Evolutionary conservation across 1,284 basidiomycete genomes (phyloP).

Genomic region (Singerocomus inundabilis): DNA sequence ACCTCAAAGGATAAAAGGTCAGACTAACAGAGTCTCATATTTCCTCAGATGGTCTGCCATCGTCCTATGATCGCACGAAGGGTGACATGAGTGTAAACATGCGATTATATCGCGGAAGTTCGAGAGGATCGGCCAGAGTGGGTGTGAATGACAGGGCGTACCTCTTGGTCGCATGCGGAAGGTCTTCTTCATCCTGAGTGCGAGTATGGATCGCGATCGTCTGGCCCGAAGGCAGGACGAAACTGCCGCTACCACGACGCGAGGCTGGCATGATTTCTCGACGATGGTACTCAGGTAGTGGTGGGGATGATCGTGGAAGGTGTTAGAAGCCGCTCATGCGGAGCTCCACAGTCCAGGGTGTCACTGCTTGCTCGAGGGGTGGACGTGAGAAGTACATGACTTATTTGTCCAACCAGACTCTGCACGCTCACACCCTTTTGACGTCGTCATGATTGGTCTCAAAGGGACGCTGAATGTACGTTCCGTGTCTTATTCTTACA

Average conservation of each 20-base stretch:
- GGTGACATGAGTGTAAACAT: slow-evolving; percentile 7
- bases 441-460: slow-evolving; percentile 81
- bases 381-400: slow-evolving; percentile 23
- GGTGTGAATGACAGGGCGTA: slow-evolving; percentile 35
- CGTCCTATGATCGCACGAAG: slow-evolving; percentile 46
- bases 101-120: background rate
- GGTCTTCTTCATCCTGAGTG: slow-evolving; percentile 76
- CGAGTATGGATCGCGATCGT: slow-evolving; percentile 53
- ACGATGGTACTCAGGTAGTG: background rate
- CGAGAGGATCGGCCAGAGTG: background rate
- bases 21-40: slow-evolving; percentile 76
- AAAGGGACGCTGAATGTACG: slow-evolving; percentile 84
- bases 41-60: slow-evolving; percentile 90
- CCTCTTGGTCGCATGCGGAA: slow-evolving; percentile 88
- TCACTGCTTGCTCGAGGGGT: background rate
- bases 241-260: slow-evolving; percentile 71
- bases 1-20: background rate
- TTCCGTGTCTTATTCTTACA: slow-evolving; percentile 9
- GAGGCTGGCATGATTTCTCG: slow-evolving; percentile 54
- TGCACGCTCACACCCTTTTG: background rate
- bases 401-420: slow-evolving; percentile 12
- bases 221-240: slow-evolving; percentile 70
- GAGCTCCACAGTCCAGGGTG: slow-evolving; percentile 16
- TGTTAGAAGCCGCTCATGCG: slow-evolving; percentile 7
- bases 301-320: slow-evolving; percentile 20